These are phyloP conservation scores for Kodamaea nitidulidarum DNA, from an alignment of 805 yeast genomes.

Conservation along the genomic window DNA sequence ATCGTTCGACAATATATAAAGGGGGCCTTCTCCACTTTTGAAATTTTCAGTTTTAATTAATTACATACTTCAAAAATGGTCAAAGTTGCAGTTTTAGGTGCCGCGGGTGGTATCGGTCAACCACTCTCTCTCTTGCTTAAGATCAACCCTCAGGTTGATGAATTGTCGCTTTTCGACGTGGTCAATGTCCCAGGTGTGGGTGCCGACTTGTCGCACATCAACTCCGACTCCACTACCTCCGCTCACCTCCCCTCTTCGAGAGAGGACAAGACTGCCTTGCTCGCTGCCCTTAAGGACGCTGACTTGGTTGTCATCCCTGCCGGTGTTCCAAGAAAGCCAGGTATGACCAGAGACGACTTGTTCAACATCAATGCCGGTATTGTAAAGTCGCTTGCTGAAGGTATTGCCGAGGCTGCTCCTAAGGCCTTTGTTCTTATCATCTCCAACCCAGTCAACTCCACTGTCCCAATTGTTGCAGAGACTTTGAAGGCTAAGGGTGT, in stretches of 20 bases:
- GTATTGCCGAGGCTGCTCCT: conserved; percentile 69
- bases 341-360: conserved; percentile 89
- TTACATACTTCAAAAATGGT: conserved; percentile 27
- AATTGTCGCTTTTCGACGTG: conserved; percentile 78
- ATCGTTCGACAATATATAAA: conserved; percentile 7
- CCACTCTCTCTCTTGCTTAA: conserved; percentile 80
- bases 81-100: conserved; percentile 85
- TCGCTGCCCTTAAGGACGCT: conserved; percentile 41
- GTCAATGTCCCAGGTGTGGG: conserved; percentile 84
- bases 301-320: conserved; percentile 67
- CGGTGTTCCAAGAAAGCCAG: conserved; percentile 91
- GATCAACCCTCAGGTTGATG: conserved; percentile 56
- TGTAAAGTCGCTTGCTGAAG: conserved; percentile 67
- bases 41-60: neutral
- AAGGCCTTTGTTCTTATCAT: conserved; percentile 75
- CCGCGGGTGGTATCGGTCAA: conserved; percentile 95
- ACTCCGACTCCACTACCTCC: conserved; percentile 58
- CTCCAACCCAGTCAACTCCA: conserved; percentile 91
- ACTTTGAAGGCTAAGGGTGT: conserved; percentile 64
- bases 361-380: conserved; percentile 82
- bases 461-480: conserved; percentile 86
- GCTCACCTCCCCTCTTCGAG: conserved; percentile 57
- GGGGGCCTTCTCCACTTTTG: conserved; percentile 5
- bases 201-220: conserved; percentile 81
- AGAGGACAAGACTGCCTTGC: conserved; percentile 45